Evolutionary conservation across 1,284 basidiomycete genomes (phyloP), one percentile per base, ranked within the genome.

Genomic region (Rhodotorula sp.): DNA sequence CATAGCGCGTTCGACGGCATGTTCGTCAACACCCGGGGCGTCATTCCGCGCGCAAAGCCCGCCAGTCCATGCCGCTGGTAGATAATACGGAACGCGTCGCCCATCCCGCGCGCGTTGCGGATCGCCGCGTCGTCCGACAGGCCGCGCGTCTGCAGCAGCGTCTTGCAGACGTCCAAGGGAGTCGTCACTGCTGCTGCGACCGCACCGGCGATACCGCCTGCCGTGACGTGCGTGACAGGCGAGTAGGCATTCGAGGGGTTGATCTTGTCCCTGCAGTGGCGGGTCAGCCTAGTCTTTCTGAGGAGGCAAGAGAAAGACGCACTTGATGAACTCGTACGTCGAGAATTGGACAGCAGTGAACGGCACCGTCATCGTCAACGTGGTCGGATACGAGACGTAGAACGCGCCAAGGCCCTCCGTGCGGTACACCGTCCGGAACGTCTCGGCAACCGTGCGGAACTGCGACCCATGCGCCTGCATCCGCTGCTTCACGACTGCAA

Each of bases 281-380:
- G 46, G 32, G 46, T 61, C 32, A 50, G 60, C 22, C 25, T 22
- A 9, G 46, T 22, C 7, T 25, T 8, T 22, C 32, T 8, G 3
- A 1, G 8, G 22, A 36, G 25, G 37, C 0, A 10, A 13, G 34
- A 5, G 10, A 56, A 36, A 10, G 13, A 61, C 72, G 55, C 32
- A 76, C 75, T 99, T 98, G 70, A 96, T 83, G 81, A 92, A 91
- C 82, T 99, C 97, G 84, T 99, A 99, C 10, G 92, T 91, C 13
- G 93, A 92, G 84, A 95, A 98, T 82, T 99, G 97, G 54, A 95
- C 94, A 53, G 97, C 96, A 69, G 96, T 98, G 85, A 98, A 98
- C 2, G 97, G 97, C 55, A 99, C 92, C 55, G 92, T 91, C 87
- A 99, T 99, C 76, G 89, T 94, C 34, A 97, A 86, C 7, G 97